Evolutionary conservation across 2,329 filamentous ascomycete species (phyloP).

Genomic region (Exophiala viscosa): DNA sequence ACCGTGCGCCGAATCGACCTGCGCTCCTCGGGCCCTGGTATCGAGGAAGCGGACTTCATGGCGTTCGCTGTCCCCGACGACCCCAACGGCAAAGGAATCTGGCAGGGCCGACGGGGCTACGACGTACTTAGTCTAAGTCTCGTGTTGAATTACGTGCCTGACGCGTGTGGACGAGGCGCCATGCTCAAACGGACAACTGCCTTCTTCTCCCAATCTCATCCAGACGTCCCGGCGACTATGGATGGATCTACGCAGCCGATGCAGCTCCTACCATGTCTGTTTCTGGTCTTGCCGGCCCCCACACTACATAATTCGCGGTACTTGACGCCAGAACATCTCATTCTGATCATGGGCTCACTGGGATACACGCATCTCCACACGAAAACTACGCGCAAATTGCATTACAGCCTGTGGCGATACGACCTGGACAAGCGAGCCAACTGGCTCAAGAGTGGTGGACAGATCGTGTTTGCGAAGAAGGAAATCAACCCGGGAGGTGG

Average conservation of each 20-base stretch:
- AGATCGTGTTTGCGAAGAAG: conserved; percentile 61
- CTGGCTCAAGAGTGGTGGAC: conserved; percentile 18
- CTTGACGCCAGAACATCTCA: conserved; percentile 66
- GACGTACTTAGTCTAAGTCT: conserved; percentile 89
- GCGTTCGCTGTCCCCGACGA: conserved; percentile 65
- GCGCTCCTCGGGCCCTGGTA: conserved; percentile 73
- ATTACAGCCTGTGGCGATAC: conserved; percentile 81
- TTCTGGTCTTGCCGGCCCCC: conserved; percentile 82
- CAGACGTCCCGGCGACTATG: conserved; percentile 34
- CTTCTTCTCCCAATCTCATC: conserved; percentile 53
- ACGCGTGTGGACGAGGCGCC: conserved; percentile 67
- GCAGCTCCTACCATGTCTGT: conserved; percentile 64
- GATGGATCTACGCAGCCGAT: too few species aligned
- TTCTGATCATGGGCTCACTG: conserved; percentile 69
- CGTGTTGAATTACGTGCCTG: conserved; percentile 90
- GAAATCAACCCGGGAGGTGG: conserved; percentile 70
- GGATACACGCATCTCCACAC: conserved; percentile 65
- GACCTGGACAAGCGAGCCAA: conserved; percentile 22
- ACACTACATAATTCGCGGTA: conserved; percentile 91
- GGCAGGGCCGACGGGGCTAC: conserved; percentile 59
- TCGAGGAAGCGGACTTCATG: conserved; percentile 93
- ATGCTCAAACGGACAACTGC: conserved; percentile 76
- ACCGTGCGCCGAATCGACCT: conserved; percentile 70
- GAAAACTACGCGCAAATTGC: conserved; percentile 77
- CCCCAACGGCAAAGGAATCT: conserved; percentile 29